Conservation (phyloP, 1,139 yeast species). For the Geotrichum klebahnii region DNA sequence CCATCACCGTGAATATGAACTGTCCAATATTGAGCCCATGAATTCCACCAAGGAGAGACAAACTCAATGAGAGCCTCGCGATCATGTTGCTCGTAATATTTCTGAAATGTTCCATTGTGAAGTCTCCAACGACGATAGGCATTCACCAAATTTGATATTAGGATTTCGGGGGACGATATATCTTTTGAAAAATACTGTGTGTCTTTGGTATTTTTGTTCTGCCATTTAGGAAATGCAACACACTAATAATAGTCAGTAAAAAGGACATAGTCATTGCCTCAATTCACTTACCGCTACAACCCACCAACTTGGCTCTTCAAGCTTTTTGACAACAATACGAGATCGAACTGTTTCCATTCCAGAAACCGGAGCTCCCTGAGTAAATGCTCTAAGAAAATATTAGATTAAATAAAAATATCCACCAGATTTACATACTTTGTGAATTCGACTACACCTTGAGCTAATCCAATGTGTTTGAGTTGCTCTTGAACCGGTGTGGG, state of each 20-base stretch:
- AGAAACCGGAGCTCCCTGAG: slow-evolving; percentile 30
- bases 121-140: slow-evolving; percentile 34
- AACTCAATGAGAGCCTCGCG: slow-evolving; percentile 24
- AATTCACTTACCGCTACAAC: slow-evolving; percentile 27
- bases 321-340: slow-evolving; percentile 29
- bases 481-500: slow-evolving; percentile 27
- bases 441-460: slow-evolving; percentile 36
- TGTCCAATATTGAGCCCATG: slow-evolving; percentile 33
- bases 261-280: not conserved
- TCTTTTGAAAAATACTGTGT: slow-evolving; percentile 22
- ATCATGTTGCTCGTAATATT: slow-evolving; percentile 18
- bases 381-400: slow-evolving; percentile 26
- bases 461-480: slow-evolving; percentile 34
- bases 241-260: slow-evolving; percentile 16
- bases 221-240: slow-evolving; percentile 21
- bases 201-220: slow-evolving; percentile 13
- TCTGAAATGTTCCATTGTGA: slow-evolving; percentile 30
- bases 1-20: slow-evolving; percentile 29
- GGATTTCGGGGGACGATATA: slow-evolving; percentile 28
- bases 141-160: slow-evolving; percentile 28
- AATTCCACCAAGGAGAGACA: slow-evolving; percentile 34
- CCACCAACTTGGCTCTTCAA: slow-evolving; percentile 35
- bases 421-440: slow-evolving; percentile 20
- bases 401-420: not conserved
- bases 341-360: slow-evolving; percentile 31